Evolutionary conservation across 345 rosid genomes (phyloP), one percentile per base, ranked within the genome.

Genomic region (Linum trigynum): DNA sequence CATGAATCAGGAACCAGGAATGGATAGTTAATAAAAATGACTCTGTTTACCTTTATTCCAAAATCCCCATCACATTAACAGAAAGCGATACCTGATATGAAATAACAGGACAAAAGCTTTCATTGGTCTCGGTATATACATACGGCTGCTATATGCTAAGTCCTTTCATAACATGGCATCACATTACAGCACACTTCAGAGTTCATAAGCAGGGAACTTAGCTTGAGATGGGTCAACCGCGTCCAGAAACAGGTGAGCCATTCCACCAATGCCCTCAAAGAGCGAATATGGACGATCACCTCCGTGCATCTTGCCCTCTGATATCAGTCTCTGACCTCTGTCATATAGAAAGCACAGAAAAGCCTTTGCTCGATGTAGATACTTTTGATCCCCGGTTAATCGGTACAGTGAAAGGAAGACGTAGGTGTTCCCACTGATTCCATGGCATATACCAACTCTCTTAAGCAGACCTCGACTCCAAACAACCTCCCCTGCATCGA

Each of bases 381-480:
- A 83, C 71, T 77, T 70, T 0, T 3, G 62, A 0, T 81, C 66
- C 4, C 85, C 85, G 0, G 95, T 87, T 40, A 82, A 57, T 15
- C 80, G 79, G 69, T 76, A 79, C 7, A 85, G 85, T 39, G 88
- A 72, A 43, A 83, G 84, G 69, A 87, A 87, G 35, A 80, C 81
- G 3, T 80, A 87, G 3, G 90, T 37, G 61, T 85, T 87, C 57
- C 85, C 86, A 15, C 88, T 83, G 68, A 87, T 82, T 59, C 94
- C 94, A 51, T 87, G 94, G 60, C 94, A 87, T 51, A 87, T 68
- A 38, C 90, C 90, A 32, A 83, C 82, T 63, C 82, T 88, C 69
- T 79, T 87, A 8, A 87, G 94, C 63, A 87, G 80, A 57, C 90
- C 94, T 38, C 85, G 69, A 16, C 65, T 77, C 88, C 94, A 85